Percentiles rank a stretch among this genome's conserved stretches.
These are phyloP conservation scores for Exserohilum rostratum DNA, from an alignment of 2,329 filamentous ascomycete species.

Conservation along the genomic window DNA sequence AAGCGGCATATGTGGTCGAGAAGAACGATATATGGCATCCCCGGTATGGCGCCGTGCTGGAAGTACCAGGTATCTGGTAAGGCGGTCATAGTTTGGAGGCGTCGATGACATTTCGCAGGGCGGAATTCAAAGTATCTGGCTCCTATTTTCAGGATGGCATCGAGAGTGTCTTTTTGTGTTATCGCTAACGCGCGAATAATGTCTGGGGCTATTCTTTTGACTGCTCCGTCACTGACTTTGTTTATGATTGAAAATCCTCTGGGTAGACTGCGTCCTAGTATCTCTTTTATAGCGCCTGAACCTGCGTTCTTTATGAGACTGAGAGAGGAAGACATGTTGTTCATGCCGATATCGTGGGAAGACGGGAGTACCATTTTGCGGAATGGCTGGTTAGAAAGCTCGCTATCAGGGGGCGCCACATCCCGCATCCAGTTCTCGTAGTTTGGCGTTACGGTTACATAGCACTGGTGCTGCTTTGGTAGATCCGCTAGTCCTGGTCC, in stretches of 20 bases:
- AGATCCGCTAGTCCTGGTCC: conserved; percentile 53
- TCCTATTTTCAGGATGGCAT: conserved; percentile 54
- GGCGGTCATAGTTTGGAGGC: conserved; percentile 46
- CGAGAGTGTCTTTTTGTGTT: conserved; percentile 58
- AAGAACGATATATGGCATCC: conserved; percentile 56
- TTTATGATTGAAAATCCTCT: conserved; percentile 35
- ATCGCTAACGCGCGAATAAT: conserved; percentile 58
- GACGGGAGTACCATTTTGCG: conserved; percentile 54
- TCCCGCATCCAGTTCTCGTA: conserved; percentile 54
- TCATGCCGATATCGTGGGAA: conserved; percentile 60
- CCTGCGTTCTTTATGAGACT: conserved; percentile 49
- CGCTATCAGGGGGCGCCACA: conserved; percentile 50
- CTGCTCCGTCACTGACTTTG: conserved; percentile 34
- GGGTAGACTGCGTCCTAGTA: conserved; percentile 34
- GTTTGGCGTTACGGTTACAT: conserved; percentile 54
- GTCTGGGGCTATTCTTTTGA: conserved; percentile 43
- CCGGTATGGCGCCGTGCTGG: conserved; percentile 58
- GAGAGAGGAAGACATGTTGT: conserved; percentile 54
- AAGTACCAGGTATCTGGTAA: conserved; percentile 58
- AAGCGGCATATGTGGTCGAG: conserved; percentile 52
- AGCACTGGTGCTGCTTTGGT: conserved; percentile 52
- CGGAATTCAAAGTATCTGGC: conserved; percentile 61
- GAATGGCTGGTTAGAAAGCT: conserved; percentile 51
- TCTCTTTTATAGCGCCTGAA: conserved; percentile 39
- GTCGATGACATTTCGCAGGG: conserved; percentile 55